A percentile compares a stretch with the other conserved stretches of the same genome.
These are phyloP conservation scores for Colletotrichum camelliae DNA, from an alignment of 2,329 filamentous ascomycete species.

Conservation along the genomic window DNA sequence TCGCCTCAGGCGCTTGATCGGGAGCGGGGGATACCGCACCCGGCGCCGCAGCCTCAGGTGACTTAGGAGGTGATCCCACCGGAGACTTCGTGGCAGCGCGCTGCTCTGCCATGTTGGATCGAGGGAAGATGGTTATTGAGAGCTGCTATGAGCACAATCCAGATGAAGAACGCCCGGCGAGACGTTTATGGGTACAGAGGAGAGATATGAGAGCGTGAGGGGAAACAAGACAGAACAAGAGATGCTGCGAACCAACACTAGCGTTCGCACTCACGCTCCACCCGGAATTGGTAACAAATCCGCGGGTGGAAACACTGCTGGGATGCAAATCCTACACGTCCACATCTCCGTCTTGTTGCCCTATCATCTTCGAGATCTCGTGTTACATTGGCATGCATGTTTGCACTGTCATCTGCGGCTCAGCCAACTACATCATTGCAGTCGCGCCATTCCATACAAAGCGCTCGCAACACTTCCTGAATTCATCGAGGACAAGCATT, in stretches of 20 bases:
- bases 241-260: neutral
- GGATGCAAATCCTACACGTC: neutral
- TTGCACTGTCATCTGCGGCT: neutral
- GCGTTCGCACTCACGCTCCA: neutral
- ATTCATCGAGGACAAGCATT: neutral
- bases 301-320: neutral
- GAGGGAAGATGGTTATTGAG: neutral
- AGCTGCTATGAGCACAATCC: neutral
- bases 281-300: neutral
- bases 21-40: neutral
- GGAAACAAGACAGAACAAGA: neutral
- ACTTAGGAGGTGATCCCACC: neutral
- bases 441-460: neutral
- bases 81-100: neutral
- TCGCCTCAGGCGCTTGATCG: neutral
- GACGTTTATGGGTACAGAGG: neutral
- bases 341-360: neutral
- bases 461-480: neutral
- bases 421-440: neutral
- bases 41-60: neutral
- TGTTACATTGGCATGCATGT: neutral
- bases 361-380: neutral
- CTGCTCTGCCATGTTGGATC: neutral
- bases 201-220: neutral
- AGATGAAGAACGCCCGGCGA: neutral